A percentile compares a stretch with the other conserved stretches of the same genome.
Conservation (phyloP, 768 basidiomycete species). For the Lactarius psammicola region DNA sequence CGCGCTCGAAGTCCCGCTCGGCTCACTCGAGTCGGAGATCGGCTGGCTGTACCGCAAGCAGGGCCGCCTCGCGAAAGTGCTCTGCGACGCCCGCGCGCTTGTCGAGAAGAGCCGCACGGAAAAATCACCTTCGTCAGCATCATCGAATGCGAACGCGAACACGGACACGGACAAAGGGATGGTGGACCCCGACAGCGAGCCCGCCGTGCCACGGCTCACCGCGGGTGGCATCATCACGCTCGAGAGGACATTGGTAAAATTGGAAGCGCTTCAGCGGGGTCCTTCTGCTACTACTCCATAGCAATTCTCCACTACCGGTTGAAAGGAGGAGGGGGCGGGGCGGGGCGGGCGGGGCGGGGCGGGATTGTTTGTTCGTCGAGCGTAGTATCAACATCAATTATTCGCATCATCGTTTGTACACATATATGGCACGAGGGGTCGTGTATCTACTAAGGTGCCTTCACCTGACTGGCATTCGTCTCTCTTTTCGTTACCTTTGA, state of each 20-base stretch:
- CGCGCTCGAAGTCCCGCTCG: conserved; percentile 76
- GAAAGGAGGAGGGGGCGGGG: background rate
- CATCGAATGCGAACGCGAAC: conserved; percentile 33
- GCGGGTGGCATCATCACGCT: conserved; percentile 77
- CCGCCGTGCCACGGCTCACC: conserved; percentile 72
- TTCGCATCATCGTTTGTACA: conserved; percentile 5
- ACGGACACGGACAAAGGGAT: too few relatives aligned
- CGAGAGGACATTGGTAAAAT: conserved; percentile 67
- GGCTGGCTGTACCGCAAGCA: conserved; percentile 66
- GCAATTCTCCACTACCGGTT: background rate
- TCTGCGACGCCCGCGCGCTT: conserved; percentile 58
- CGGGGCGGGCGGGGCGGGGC: background rate
- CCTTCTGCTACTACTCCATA: conserved; percentile 16
- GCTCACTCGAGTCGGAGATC: conserved; percentile 70
- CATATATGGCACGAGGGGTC: background rate
- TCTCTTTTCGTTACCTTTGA: background rate
- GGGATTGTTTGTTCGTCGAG: conserved; percentile 2
- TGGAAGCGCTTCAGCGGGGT: conserved; percentile 45
- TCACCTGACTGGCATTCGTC: conserved; percentile 12
- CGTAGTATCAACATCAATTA: conserved; percentile 17
- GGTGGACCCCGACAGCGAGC: conserved; percentile 37
- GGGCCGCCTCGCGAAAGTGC: conserved; percentile 65
- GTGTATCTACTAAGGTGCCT: conserved; percentile 4
- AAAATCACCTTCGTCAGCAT: background rate
- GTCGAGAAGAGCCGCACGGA: conserved; percentile 62